Base-by-base conservation (phyloP, 2,329 filamentous ascomycete species). In the Aspergillus viridinutans region DNA sequence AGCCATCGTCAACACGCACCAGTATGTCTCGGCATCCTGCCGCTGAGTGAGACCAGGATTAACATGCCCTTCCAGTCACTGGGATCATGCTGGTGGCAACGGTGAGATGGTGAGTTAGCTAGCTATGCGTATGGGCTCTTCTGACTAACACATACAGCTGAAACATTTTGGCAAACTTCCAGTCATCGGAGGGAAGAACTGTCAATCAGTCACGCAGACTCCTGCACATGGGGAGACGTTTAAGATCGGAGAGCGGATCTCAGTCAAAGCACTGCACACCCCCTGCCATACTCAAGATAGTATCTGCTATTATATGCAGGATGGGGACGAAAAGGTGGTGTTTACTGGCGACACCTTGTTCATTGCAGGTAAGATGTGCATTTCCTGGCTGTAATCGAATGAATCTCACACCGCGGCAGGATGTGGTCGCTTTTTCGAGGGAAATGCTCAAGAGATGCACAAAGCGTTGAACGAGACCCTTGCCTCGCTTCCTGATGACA, bases 241-340 rank as follows among this genome's bases (percentile, higher is more conserved):
- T 80, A 88, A 85, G 61, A 85, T 99, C 60, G 94, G 94, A 55
- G 80, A 85, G 43, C 82, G 83, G 64, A 94, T 99, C 73, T 82
- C 83, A 14, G 88, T 97, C 56, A 93, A 85, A 71, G 89, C 90
- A 25, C 80, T 97, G n/a, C 90, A 97, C 76, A 99, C 94, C 12
- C 94, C 94, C 1, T 99, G 94, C 74, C 94, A 99, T 73, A 99
- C 94, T 1, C 92, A 97, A 78, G 94, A 99, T 78, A 97, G 92
- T 74, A 96, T 99, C 72, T 99, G 94, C 81, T 99, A 87, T 79
- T 90, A 87, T 65, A 86, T 94, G 80, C 85, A 96, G 75, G 93
- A 99, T 69, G 87, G 85, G 9, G 64, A 74, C 12, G 50, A 89
- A 50, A 87, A 84, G 67, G 92, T 83, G 7, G 91, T 99, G 3